phyloP scores from a whole-genome alignment of 495 filamentous ascomycete species.

The Talaromyces wortmannii region DNA sequence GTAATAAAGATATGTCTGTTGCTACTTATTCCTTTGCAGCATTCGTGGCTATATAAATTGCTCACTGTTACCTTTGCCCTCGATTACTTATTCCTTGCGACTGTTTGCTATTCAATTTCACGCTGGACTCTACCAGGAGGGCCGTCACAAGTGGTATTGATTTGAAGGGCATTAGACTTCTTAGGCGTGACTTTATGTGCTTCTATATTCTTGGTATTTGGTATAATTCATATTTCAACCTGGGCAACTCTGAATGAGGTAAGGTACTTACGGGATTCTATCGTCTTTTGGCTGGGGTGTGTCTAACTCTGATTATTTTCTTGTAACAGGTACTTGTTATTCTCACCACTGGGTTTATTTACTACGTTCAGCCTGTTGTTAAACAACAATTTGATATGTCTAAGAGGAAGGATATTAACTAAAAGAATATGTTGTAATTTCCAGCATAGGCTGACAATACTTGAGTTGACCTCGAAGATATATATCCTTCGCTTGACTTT shows the following conservation, averaged over 20 bases:
- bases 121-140: neutral
- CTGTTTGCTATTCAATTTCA: neutral
- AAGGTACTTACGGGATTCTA: neutral
- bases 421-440: too few species aligned
- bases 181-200: neutral
- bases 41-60: constrained; percentile 1
- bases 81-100: constrained; percentile 3
- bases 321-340: neutral
- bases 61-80: neutral
- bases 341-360: neutral
- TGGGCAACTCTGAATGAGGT: constrained; percentile 1
- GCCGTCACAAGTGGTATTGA: constrained; percentile 1
- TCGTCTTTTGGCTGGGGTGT: neutral
- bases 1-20: neutral
- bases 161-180: neutral
- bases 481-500: too few species aligned
- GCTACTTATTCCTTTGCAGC: neutral
- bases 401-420: neutral
- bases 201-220: neutral
- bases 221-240: neutral
- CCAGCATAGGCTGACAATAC: too few species aligned
- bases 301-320: neutral
- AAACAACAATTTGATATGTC: neutral
- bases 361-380: neutral
- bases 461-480: too few species aligned